Conservation (phyloP, 148 eudicot species). For the Talinum fruticosum region DNA sequence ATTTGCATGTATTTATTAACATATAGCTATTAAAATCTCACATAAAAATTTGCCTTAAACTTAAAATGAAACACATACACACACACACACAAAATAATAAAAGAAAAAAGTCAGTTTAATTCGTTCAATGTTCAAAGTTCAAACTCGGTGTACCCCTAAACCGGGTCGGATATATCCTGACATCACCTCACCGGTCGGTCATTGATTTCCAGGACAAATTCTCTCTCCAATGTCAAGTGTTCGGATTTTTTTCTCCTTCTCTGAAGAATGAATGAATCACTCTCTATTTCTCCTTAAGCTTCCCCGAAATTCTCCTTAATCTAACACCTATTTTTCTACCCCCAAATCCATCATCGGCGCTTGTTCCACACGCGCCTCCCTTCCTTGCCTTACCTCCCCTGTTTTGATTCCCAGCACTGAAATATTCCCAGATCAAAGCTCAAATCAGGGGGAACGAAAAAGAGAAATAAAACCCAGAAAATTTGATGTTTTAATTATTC, state of each 20-base stretch:
- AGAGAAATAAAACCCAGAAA: not conserved
- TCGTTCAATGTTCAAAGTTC: not conserved
- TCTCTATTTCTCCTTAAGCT: not conserved
- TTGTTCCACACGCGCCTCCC: conserved; percentile 6
- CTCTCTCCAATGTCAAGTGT: not conserved
- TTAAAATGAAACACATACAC: too few relatives aligned
- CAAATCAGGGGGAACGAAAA: not conserved
- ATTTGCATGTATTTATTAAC: too few relatives aligned
- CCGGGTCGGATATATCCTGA: not conserved
- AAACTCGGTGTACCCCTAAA: not conserved
- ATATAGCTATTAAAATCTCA: too few relatives aligned
- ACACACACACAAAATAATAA: too few relatives aligned
- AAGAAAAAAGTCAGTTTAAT: not conserved
- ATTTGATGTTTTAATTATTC: not conserved
- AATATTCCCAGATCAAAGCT: not conserved
- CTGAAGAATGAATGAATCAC: not conserved
- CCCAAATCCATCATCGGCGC: conserved; percentile 5
- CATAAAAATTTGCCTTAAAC: too few relatives aligned
- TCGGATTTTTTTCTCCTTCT: not conserved
- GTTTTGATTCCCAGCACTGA: not conserved
- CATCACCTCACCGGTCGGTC: not conserved
- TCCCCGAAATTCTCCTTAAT: not conserved
- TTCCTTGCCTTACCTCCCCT: not conserved
- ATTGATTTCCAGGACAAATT: not conserved
- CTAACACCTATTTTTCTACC: not conserved